Evolutionary conservation across 352 stramenopile genomes (phyloP).

Genomic region (Globisporangium megalacanthum): DNA sequence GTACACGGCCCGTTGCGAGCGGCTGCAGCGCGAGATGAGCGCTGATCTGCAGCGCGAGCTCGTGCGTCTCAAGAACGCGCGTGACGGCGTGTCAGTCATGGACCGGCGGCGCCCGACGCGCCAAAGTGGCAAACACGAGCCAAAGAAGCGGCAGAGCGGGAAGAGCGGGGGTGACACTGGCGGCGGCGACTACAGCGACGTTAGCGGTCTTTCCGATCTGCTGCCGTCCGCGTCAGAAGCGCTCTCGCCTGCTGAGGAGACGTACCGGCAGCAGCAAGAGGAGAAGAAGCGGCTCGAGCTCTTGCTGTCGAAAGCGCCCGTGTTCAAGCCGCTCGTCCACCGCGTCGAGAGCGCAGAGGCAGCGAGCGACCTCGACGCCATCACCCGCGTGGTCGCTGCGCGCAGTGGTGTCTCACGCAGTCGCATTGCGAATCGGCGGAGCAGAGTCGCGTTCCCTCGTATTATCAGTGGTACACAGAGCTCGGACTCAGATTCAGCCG

Average conservation of each 20-base stretch:
- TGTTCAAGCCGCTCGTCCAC: conserved; percentile 43
- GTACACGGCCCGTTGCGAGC: conserved; percentile 37
- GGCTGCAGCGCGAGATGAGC: conserved; percentile 49
- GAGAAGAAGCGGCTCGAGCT: conserved; percentile 56
- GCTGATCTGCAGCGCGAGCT: conserved; percentile 51
- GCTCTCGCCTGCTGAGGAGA: conserved; percentile 23
- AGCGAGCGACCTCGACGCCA: conserved; percentile 31
- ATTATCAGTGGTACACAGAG: background rate
- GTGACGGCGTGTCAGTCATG: conserved; percentile 62
- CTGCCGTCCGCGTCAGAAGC: background rate
- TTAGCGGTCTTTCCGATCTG: conserved; percentile 9
- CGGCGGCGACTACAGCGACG: conserved; percentile 4
- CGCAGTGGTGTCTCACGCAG: background rate
- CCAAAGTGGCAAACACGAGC: background rate
- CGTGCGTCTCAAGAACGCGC: conserved; percentile 39
- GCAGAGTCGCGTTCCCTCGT: conserved; percentile 4
- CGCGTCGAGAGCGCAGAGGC: conserved; percentile 27
- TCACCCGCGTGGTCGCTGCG: conserved; percentile 17
- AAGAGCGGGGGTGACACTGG: background rate
- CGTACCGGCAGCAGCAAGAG: conserved; percentile 29
- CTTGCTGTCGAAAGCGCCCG: conserved; percentile 37
- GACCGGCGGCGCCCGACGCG: conserved; percentile 38
- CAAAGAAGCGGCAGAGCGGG: conserved; percentile 11
- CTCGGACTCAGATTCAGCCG: conserved; percentile 11
- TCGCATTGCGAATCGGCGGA: background rate